These are phyloP conservation scores for Crithidia sp. DNA, from an alignment of 208 protist genomes.

Conservation along the genomic window DNA sequence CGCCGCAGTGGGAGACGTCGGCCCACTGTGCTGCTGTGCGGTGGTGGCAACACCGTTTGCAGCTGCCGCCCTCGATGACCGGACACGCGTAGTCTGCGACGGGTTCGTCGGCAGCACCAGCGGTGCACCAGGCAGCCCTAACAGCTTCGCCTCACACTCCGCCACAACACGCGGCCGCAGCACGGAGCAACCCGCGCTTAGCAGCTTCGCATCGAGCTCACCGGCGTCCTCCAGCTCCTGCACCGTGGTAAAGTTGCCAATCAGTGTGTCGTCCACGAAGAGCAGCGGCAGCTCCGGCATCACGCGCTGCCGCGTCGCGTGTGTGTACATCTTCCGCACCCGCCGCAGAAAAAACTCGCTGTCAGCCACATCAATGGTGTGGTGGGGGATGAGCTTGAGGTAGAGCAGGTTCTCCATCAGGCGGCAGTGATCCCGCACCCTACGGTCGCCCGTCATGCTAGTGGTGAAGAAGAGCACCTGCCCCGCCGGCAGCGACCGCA, in stretches of 20 bases:
- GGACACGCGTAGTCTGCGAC: not conserved
- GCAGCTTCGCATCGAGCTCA: constrained; percentile 49
- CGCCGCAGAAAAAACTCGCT: constrained; percentile 56
- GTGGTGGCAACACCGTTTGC: not conserved
- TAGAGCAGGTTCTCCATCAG: constrained; percentile 65
- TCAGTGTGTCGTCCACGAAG: constrained; percentile 60
- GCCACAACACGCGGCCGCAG: constrained; percentile 24
- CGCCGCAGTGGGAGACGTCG: not conserved
- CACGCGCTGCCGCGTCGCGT: constrained; percentile 26
- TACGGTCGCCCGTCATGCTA: constrained; percentile 68
- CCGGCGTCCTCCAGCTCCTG: constrained; percentile 81
- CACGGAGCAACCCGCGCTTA: constrained; percentile 37
- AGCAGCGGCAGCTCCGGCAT: constrained; percentile 54
- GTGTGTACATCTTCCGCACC: constrained; percentile 42
- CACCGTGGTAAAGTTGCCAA: constrained; percentile 59
- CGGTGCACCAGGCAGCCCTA: constrained; percentile 3
- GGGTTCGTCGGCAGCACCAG: constrained; percentile 9
- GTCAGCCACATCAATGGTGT: constrained; percentile 71
- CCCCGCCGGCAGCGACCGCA: constrained; percentile 20
- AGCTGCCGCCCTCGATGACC: not conserved
- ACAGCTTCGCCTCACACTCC: not conserved
- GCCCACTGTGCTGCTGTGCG: not conserved
- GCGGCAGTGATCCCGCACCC: constrained; percentile 57
- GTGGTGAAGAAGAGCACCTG: constrained; percentile 74
- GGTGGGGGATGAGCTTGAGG: constrained; percentile 69